Conservation (phyloP, 2,329 filamentous ascomycete species). For the Scleromitrula shiraiana region DNA sequence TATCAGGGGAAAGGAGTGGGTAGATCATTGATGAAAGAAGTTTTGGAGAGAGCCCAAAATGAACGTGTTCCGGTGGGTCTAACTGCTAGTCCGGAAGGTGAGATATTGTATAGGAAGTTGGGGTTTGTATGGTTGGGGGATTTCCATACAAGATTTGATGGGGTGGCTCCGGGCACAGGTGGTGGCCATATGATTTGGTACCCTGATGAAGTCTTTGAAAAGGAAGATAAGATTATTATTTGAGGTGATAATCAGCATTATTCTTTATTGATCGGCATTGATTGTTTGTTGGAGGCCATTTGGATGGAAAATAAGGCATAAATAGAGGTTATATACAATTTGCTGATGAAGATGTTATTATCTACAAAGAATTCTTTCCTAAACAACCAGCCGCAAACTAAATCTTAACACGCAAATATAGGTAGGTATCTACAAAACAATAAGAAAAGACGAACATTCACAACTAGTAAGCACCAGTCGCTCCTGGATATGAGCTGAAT, state of each 20-base stretch:
- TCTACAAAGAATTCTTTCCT: too few relatives aligned
- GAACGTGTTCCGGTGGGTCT: conserved; percentile 21
- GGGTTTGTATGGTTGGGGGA: conserved; percentile 20
- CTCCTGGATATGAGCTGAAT: conserved; percentile 9
- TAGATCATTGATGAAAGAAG: conserved; percentile 16
- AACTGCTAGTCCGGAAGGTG: conserved; percentile 17
- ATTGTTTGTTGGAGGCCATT: too few relatives aligned
- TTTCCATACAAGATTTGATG: conserved; percentile 12
- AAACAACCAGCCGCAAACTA: too few relatives aligned
- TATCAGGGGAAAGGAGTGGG: conserved; percentile 24
- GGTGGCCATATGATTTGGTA: conserved; percentile 23
- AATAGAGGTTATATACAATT: too few relatives aligned
- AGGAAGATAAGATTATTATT: too few relatives aligned
- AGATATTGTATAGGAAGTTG: conserved; percentile 22
- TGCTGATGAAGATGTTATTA: too few relatives aligned
- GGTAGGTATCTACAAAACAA: too few relatives aligned
- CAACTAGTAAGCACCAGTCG: conserved; percentile 3
- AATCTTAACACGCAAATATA: too few relatives aligned
- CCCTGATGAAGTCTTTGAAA: conserved; percentile 11
- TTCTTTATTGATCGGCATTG: too few relatives aligned
- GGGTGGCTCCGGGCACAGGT: conserved; percentile 8
- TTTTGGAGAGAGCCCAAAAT: conserved; percentile 14
- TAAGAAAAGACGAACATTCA: too few relatives aligned
- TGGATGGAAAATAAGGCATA: too few relatives aligned
- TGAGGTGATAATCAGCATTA: too few relatives aligned